Evolutionary conservation across 2,329 filamentous ascomycete species (phyloP), one percentile per base, ranked within the genome.

Genomic region (Scorias spongiosa): DNA sequence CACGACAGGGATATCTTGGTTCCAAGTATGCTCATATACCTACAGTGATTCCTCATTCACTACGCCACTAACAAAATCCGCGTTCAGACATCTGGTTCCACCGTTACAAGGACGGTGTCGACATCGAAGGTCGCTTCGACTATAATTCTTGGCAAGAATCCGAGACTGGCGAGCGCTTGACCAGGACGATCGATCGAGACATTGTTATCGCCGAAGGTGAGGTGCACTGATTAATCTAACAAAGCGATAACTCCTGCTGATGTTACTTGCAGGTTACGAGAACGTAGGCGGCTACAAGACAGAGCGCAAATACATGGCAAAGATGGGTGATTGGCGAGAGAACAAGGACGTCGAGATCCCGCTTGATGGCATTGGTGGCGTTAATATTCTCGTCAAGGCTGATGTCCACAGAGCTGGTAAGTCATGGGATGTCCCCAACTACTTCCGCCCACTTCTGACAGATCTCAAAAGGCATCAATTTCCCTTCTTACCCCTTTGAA

Each of bases 141-240:
- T 98, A 98, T 70, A 98, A 98, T 66, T 96, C 91, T 1, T 98
- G 91, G 91, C 76, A 93, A 54, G 91, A 98, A 67, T 89, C 89
- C 9, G 81, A 88, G 42, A 83, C 89, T 63, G 87, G 76, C 40
- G 76, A 81, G 46, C 82, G 80, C 57, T 73, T 96, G 43, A 72
- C 81, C n/a, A 68, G 74, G 5, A 76, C 69, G 43, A 71, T 96
- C 15, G 74, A 82, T 52, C 88, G 86, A 59, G 79, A 95, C 55
- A 71, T 84, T 17, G 73, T 98, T 46, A 72, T 98, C 28, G 91
- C 85, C 18, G 91, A 98, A 73, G 91, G 83, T 84, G 64, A 29
- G n/a, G 14, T 12, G 20, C n/a, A 17, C 11, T 29, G 20, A 26
- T 7, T 26, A 3, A 4, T 26, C 20, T 26, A 7, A 26, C 20